Base-by-base conservation (phyloP, 2,329 filamentous ascomycete species). In the Cladorrhinum sp. region DNA sequence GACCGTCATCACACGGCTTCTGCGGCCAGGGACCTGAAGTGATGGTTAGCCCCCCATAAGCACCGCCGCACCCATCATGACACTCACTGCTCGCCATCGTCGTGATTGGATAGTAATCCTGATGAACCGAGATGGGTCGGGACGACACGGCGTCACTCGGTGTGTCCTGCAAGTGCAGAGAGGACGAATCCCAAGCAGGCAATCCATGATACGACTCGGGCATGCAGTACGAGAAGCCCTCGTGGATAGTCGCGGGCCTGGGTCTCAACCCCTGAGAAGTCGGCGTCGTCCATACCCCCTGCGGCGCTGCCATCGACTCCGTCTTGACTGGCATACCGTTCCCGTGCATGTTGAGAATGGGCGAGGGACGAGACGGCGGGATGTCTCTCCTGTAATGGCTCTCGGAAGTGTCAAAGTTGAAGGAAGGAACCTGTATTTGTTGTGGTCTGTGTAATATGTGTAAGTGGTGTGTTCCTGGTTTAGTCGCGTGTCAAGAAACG, bases 201-300 rank as follows among this genome's bases (percentile, higher is more conserved):
- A 86, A 70, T 3, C 79, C 75, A 51, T 77, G 76, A 64, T 79
- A 84, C 50, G 82, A 79, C 63, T 84, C 82, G 36, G 77, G 77
- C 64, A 83, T 75, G 68, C 80, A 84, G 73, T 83, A 87, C 18
- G 82, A 82, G 69, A 86, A 86, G 56, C 80, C 82, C 69, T 86
- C 84, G 66, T 86, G 83, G 60, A 86, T 85, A 42, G 83, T 85
- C 49, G 81, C 81, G 58, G 84, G 83, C 42, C 83, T 79, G 52
- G 80, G 81, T 64, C 81, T 77, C 66, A 78, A 72, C 61, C 78
- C 73, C 58, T 82, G 80, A 46, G 82, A 76, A 12, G 77, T 79
- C 8, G 84, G 81, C 55, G 82, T 82, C 60, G 82, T 81, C 83
- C 83, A 86, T 66, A 81, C 74, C 33, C 77, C 78, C 39, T 79